Conservation (phyloP, 352 stramenopile genomes). For the Aphanomyces invadans region DNA sequence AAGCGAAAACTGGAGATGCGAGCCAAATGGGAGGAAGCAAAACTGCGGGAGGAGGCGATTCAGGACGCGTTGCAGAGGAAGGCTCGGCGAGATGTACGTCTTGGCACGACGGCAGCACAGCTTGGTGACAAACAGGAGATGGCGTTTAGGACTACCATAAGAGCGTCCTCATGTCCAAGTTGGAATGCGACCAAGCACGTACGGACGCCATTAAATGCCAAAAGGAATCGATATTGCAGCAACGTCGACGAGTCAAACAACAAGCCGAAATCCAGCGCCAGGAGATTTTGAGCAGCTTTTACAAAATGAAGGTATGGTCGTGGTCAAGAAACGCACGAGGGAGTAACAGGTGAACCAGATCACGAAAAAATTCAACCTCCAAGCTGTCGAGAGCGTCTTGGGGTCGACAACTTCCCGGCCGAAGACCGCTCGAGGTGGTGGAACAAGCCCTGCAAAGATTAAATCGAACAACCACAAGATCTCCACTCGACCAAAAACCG, state of each 20-base stretch:
- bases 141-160: slow-evolving; percentile 33
- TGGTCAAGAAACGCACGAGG: not conserved
- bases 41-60: slow-evolving; percentile 74
- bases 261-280: slow-evolving; percentile 49
- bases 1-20: slow-evolving; percentile 33
- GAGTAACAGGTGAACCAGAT: slow-evolving; percentile 27
- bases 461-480: no score
- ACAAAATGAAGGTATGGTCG: slow-evolving; percentile 52
- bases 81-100: slow-evolving; percentile 44
- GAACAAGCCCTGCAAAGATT: not conserved
- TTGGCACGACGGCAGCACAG: no score
- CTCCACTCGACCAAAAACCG: not conserved
- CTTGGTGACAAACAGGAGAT: no score
- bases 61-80: slow-evolving; percentile 45
- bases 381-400: not conserved
- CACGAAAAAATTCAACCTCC: slow-evolving; percentile 60
- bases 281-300: slow-evolving; percentile 67
- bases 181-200: slow-evolving; percentile 56
- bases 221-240: slow-evolving; percentile 42
- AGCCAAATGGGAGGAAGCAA: slow-evolving; percentile 52
- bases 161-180: slow-evolving; percentile 47
- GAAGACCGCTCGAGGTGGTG: not conserved
- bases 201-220: slow-evolving; percentile 48
- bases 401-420: not conserved
- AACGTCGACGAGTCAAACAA: slow-evolving; percentile 62